Conservation (phyloP, 2,329 filamentous ascomycete species). For the Diaporthe eres region DNA sequence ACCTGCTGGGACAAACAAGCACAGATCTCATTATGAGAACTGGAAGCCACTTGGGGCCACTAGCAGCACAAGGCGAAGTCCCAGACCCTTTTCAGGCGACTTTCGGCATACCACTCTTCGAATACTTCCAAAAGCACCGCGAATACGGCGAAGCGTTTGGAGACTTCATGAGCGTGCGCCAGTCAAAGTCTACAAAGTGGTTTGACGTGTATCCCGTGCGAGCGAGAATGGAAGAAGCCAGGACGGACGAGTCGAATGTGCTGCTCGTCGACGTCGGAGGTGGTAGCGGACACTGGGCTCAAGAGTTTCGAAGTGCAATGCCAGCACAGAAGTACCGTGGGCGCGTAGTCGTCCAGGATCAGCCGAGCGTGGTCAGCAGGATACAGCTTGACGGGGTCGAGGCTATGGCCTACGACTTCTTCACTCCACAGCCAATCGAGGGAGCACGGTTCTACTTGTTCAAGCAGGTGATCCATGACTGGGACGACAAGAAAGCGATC, state of each 20-base stretch:
- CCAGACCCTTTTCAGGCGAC: not conserved
- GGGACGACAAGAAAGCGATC: not conserved
- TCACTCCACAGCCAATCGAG: not conserved
- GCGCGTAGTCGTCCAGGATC: not conserved
- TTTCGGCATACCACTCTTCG: not conserved
- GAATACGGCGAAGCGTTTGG: not conserved
- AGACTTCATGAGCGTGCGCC: not conserved
- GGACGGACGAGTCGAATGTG: not conserved
- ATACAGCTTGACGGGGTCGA: not conserved
- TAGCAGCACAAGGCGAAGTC: not conserved
- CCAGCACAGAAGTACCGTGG: not conserved
- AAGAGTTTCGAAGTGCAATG: not conserved
- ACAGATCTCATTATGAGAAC: not conserved
- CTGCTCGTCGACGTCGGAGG: conserved; percentile 16
- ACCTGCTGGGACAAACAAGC: not conserved
- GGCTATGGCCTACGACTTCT: conserved; percentile 4
- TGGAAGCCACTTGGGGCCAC: not conserved
- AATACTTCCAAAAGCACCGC: not conserved
- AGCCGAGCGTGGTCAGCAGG: not conserved
- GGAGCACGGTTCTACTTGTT: conserved; percentile 8
- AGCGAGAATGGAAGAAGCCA: not conserved
- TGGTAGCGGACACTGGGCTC: not conserved
- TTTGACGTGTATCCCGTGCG: not conserved
- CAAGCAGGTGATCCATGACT: conserved; percentile 4
- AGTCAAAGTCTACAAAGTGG: conserved; percentile 2